Conservation (phyloP, 495 filamentous ascomycete species). For the Rhypophila decipiens region DNA sequence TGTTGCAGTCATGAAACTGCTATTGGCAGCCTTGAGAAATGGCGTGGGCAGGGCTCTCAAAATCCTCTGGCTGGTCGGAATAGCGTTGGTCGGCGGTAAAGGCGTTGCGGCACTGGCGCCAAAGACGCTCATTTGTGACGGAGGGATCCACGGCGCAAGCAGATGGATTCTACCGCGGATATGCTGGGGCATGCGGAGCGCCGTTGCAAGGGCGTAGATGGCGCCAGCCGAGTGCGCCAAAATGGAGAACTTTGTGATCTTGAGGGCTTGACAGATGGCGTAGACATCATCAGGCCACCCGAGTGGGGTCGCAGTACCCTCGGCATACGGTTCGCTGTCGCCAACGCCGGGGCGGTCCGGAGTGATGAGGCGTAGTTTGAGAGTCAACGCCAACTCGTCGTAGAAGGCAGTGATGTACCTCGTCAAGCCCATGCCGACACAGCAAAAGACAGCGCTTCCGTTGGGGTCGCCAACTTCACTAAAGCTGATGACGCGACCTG, state of each 20-base stretch:
- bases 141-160: constrained; percentile 95
- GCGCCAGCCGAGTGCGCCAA: constrained; percentile 96
- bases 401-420: constrained; percentile 97
- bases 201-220: constrained; percentile 94
- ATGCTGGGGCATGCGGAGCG: constrained; percentile 90
- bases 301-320: constrained; percentile 76
- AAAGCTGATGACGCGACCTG: constrained; percentile 84
- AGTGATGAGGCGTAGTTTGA: constrained; percentile 87
- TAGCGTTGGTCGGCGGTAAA: constrained; percentile 67
- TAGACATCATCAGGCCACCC: constrained; percentile 98
- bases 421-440: constrained; percentile 96
- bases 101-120: constrained; percentile 59
- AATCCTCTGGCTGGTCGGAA: constrained; percentile 88
- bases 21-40: constrained; percentile 88
- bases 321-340: constrained; percentile 76
- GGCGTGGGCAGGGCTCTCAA: constrained; percentile 87
- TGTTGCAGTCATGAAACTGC: constrained; percentile 86
- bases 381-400: constrained; percentile 84
- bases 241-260: constrained; percentile 94
- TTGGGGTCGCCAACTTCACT: constrained; percentile 93
- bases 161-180: constrained; percentile 94
- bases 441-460: constrained; percentile 90
- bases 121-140: constrained; percentile 87
- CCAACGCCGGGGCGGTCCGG: constrained; percentile 92
- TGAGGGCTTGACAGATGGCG: constrained; percentile 85